A percentile compares a stretch with the other conserved stretches of the same genome.
Conservation (phyloP, 2,329 filamentous ascomycete species). For the Penicillium sp. region DNA sequence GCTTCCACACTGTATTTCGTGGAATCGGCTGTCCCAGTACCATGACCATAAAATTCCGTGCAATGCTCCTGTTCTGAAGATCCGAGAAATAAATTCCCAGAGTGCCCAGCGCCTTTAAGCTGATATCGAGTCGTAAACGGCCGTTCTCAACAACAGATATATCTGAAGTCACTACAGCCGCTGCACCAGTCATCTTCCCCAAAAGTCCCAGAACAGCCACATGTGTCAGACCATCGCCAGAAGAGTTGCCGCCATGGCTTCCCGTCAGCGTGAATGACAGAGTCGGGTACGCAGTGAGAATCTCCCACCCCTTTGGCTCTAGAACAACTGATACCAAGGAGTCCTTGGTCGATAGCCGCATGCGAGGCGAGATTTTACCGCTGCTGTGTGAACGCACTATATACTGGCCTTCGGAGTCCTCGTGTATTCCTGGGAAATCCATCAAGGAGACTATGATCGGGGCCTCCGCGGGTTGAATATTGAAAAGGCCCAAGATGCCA, state of each 20-base stretch:
- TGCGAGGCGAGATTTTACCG: conserved; percentile 54
- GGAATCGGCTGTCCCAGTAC: conserved; percentile 72
- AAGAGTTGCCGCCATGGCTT: conserved; percentile 28
- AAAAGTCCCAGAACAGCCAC: conserved; percentile 74
- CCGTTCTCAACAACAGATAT: conserved; percentile 59
- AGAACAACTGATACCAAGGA: conserved; percentile 63
- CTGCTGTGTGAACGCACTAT: conserved; percentile 70
- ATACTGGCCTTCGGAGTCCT: conserved; percentile 54
- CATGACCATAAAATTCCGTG: conserved; percentile 68
- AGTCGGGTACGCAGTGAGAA: conserved; percentile 71
- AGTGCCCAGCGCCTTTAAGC: conserved; percentile 73
- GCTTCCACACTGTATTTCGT: conserved; percentile 59
- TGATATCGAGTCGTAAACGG: conserved; percentile 62
- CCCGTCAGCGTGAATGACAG: conserved; percentile 48
- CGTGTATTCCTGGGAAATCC: conserved; percentile 68
- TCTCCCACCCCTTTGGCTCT: conserved; percentile 69
- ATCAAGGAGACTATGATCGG: conserved; percentile 68
- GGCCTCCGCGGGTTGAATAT: conserved; percentile 62
- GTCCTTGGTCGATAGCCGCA: conserved; percentile 31
- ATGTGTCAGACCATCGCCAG: conserved; percentile 40
- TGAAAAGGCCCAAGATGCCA: conserved; percentile 80
- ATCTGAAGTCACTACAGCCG: conserved; percentile 66
- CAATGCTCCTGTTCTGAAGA: conserved; percentile 59
- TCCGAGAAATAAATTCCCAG: conserved; percentile 72
- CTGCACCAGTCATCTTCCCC: conserved; percentile 85